These are phyloP conservation scores for Rhodotorula sp. DNA, from an alignment of 1,284 basidiomycete genomes.

Conservation along the genomic window DNA sequence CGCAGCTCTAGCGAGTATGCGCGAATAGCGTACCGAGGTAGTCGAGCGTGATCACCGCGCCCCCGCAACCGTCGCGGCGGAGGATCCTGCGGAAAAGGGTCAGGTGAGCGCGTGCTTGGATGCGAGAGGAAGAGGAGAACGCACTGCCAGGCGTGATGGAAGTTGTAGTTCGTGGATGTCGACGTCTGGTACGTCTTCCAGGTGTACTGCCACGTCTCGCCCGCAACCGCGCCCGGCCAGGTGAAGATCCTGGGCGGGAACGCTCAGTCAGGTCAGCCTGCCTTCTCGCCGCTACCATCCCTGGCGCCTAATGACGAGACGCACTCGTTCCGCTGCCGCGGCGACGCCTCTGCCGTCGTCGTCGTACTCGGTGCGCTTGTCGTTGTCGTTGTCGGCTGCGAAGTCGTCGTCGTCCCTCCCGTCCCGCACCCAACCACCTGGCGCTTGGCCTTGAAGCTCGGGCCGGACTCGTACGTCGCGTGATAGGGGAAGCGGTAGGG, in stretches of 20 bases:
- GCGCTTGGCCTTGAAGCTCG: constrained; percentile 14
- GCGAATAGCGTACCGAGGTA: constrained; percentile 4
- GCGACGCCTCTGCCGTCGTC: background rate
- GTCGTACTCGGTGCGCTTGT: constrained; percentile 1
- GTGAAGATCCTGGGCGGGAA: constrained; percentile 19
- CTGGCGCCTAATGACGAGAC: background rate
- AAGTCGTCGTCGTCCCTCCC: background rate
- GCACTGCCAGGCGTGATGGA: constrained; percentile 35
- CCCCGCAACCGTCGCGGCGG: constrained; percentile 31
- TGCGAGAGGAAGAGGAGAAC: background rate
- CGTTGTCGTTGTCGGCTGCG: constrained; percentile 1
- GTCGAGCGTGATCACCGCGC: constrained; percentile 35
- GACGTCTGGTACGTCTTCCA: constrained; percentile 35
- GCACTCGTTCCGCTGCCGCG: constrained; percentile 38
- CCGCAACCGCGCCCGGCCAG: constrained; percentile 36
- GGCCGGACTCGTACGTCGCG: background rate
- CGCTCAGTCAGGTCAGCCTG: too few species aligned
- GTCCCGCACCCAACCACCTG: constrained; percentile 13
- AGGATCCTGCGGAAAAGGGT: constrained; percentile 5
- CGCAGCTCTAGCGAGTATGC: background rate
- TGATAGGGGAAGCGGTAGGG: constrained; percentile 1
- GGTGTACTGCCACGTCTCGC: constrained; percentile 37
- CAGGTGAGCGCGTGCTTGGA: background rate
- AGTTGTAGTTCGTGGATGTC: constrained; percentile 13
- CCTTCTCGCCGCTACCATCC: too few species aligned